Base-by-base conservation (phyloP, 345 rosid species). In the Populus tremula region DNA sequence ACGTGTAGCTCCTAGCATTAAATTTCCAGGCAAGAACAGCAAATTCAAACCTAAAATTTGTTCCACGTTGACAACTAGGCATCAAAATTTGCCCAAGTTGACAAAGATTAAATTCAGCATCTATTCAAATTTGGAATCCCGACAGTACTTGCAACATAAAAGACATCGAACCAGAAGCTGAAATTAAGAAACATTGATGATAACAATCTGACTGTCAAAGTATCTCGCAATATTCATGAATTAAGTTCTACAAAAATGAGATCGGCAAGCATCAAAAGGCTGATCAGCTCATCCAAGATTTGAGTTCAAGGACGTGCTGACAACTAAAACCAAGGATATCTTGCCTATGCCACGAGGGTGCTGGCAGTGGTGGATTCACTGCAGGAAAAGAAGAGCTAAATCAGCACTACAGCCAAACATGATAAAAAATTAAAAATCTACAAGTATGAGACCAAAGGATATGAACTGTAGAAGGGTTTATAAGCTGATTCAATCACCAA, bases 321-420 rank as follows among this genome's bases (percentile, higher is more conserved):
- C 64, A 59, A 10, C 64, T 3, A 23, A 7, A 59, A n/a, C 64
- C 6, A 59, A 59, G 23, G 8, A n/a, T 9, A n/a, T 59, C 29
- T 23, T 33, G 78, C 81, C 75, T 85, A 88, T n/a, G 91, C 89
- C 31, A 88, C 91, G 29, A 88, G 89, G 21, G 91, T 88, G 84
- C 91, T 88, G n/a, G 91, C 91, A 18, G 91, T 88, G 49, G 89
- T 86, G 35, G 91, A 88, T 69, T 88, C 91, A 35, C 91, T 88
- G 89, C 81, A 78, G 74, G 23, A 27, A 47, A 71, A 67, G 23
- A 45, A 38, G 2, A 53, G 2, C 9, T 66, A 13, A 4, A 62
- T 17, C 17, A 14, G 33, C n/a, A 12, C 25, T 59, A n/a, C 21
- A 12, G 13, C 3, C 21, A 3, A 27, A 45, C 8, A 70, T 39